phyloP scores from a whole-genome alignment of 768 basidiomycete species.

The Suillus brevipes region DNA sequence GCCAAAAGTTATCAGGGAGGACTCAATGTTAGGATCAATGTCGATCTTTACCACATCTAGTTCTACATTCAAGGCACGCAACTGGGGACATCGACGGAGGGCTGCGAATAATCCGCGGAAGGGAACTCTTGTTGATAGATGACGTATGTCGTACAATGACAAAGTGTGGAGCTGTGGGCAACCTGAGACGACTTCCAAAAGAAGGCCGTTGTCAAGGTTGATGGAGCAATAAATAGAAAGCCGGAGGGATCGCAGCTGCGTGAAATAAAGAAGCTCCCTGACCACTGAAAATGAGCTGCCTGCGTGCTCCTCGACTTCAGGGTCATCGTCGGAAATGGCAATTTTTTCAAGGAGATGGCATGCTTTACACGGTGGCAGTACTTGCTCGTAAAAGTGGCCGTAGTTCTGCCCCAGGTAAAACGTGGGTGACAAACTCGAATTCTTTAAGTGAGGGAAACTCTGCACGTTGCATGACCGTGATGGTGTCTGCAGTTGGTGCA shows the following conservation, averaged over 20 bases:
- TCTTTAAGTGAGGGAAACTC: not conserved
- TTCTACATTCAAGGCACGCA: not conserved
- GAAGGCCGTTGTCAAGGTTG: not conserved
- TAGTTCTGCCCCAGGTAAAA: not conserved
- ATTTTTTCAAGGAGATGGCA: not conserved
- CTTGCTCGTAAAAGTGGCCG: not conserved
- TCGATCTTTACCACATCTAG: not conserved
- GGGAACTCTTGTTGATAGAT: not conserved
- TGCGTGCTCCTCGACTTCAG: not conserved
- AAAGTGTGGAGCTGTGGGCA: not conserved
- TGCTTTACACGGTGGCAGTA: not conserved
- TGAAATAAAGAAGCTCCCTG: not conserved
- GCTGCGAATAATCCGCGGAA: not conserved
- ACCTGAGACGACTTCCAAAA: not conserved
- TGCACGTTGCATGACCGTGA: not conserved
- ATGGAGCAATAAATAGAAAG: not conserved
- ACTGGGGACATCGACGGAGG: not conserved
- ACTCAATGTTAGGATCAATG: not conserved
- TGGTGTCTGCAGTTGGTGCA: not conserved
- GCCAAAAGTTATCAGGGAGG: not conserved
- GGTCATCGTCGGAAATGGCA: not conserved
- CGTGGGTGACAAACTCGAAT: not conserved
- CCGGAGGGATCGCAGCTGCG: not conserved
- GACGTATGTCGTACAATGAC: not conserved
- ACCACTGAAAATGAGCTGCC: not conserved